Base-by-base conservation (phyloP, 176 grass and related monocot genomes). In the Echinochloa phyllopogon region DNA sequence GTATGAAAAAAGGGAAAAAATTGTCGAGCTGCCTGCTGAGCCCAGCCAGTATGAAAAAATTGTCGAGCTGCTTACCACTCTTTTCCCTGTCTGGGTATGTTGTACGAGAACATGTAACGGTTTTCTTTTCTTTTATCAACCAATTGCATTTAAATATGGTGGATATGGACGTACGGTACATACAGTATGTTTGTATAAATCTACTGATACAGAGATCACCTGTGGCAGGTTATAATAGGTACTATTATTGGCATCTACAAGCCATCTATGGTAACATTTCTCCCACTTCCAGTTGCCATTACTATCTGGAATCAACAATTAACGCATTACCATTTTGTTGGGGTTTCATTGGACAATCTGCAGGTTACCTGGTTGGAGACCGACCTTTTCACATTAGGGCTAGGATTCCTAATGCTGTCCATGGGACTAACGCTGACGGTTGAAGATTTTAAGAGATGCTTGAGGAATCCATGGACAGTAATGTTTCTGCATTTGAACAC, bases 401-500 rank as follows among this genome's bases (percentile, higher is more conserved):
- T 99, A 77, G 93, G 96, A 75, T 99, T 99, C 24, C 89, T 99
- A 55, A 99, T 96, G 96, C 86, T 96, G 25, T 99, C 96, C 4
- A 96, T 99, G 96, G 96, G 96, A 75, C 77, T 99, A 52, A 99
- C 96, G 49, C 87, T 99, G 71, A 94, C 91, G 74, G 96, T 99
- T 43, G 93, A 99, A 43, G 96, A 99, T 94, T 99, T 99, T 86
- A 96, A 70, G 80, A 95, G 88, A 94, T 99, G 93, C 61, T 52
- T 99, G 93, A 91, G 93, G 77, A 99, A 99, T 80, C 96, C 96
- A 83, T 96, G 96, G 93, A 99, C 96, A 24, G 96, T 96, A 92
- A 92, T 86, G 91, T 86, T 77, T 74, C 14, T 89, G 63, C n/a
- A 9, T 45, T 68, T 84, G 44, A 41, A 51, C 65, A 56, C 14